Evolutionary conservation across 805 yeast species (phyloP).

Genomic region (Candida fluviatilis): DNA sequence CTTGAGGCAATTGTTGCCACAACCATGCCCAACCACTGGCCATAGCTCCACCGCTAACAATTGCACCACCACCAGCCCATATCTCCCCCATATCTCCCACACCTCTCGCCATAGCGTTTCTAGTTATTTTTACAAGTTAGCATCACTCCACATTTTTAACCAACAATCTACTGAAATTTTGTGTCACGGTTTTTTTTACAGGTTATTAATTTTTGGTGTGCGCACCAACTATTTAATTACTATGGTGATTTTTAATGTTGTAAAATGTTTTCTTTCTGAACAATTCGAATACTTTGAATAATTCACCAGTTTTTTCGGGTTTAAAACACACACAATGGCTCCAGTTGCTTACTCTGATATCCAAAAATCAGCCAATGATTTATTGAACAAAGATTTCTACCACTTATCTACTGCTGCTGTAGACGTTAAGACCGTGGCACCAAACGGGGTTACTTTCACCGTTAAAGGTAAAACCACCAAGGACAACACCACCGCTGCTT

Average conservation of each 20-base stretch:
- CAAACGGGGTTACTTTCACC: constrained; percentile 93
- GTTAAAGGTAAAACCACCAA: constrained; percentile 85
- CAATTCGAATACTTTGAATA: too few species aligned
- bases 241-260: background rate
- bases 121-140: background rate
- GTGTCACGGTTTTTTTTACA: constrained; percentile 1
- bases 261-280: background rate
- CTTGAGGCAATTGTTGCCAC: too few species aligned
- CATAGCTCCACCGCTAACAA: background rate
- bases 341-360: constrained; percentile 93
- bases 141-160: constrained; percentile 1
- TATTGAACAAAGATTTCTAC: constrained; percentile 88
- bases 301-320: too few species aligned
- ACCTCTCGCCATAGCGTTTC: background rate
- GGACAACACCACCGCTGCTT: constrained; percentile 80
- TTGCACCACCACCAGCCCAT: background rate
- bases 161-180: background rate
- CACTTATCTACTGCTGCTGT: constrained; percentile 84
- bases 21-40: background rate
- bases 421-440: constrained; percentile 89
- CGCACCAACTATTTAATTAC: background rate
- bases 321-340: constrained; percentile 25
- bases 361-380: constrained; percentile 86
- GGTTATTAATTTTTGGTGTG: background rate
- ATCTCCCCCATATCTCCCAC: background rate